A percentile compares a stretch with the other conserved stretches of the same genome.
These are phyloP conservation scores for Alternaria arbusti DNA, from an alignment of 2,329 filamentous ascomycete species.

Conservation along the genomic window DNA sequence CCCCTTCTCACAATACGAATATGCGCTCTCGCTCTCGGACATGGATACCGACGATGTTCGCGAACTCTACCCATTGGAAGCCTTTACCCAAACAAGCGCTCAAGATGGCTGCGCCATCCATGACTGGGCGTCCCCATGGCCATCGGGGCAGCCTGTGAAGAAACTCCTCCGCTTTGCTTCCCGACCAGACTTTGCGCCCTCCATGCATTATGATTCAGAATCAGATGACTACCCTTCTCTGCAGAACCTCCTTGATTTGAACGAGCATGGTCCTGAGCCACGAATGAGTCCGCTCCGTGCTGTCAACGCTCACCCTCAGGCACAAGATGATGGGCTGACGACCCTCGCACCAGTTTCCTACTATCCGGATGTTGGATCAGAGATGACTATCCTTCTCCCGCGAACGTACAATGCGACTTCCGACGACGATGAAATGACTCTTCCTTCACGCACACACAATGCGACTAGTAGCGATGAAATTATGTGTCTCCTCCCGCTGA, in stretches of 20 bases:
- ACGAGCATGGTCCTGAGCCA: neutral
- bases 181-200: neutral
- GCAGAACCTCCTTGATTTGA: neutral
- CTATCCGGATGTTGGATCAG: neutral
- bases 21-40: neutral
- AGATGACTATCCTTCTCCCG: neutral
- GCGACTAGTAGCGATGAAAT: accelerated
- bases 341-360: neutral
- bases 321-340: neutral
- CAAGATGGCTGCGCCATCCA: neutral
- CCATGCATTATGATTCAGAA: neutral
- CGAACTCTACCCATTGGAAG: neutral
- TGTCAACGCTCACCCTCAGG: accelerated
- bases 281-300: neutral
- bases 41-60: neutral
- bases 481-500: accelerated
- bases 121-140: neutral
- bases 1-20: neutral
- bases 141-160: neutral
- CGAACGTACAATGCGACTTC: neutral
- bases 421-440: accelerated
- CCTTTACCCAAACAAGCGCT: neutral
- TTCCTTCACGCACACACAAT: neutral
- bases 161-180: neutral
- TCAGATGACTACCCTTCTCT: neutral